Evolutionary conservation across 306 rosid species (phyloP).

Genomic region (Prosopis cineraria): DNA sequence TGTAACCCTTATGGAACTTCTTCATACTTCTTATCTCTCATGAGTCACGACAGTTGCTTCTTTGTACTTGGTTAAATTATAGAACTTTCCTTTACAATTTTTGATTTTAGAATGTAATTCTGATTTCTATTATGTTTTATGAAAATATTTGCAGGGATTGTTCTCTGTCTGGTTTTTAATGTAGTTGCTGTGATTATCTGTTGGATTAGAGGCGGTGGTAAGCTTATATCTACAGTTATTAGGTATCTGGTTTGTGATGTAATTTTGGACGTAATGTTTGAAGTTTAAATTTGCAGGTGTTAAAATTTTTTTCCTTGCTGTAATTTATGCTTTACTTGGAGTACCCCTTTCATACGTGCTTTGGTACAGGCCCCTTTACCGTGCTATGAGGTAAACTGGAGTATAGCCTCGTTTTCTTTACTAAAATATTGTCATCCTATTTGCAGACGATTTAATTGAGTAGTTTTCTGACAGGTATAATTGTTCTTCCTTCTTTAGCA

Average conservation of each 20-base stretch:
- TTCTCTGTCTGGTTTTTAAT: conserved; percentile 85
- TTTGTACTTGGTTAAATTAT: not conserved
- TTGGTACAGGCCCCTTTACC: conserved; percentile 97
- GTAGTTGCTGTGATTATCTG: conserved; percentile 75
- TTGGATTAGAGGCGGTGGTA: conserved; percentile 96
- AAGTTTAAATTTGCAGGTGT: conserved; percentile 64
- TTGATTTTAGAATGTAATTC: conserved; percentile 8
- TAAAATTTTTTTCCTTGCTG: conserved; percentile 91
- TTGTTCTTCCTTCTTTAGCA: conserved; percentile 12
- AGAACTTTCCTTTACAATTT: not conserved
- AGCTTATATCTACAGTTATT: conserved; percentile 22
- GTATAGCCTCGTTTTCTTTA: conserved; percentile 11
- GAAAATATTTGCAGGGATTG: conserved; percentile 68
- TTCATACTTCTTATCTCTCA: not conserved
- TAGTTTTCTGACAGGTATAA: not conserved
- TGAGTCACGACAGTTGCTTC: not conserved
- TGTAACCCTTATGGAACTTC: not conserved
- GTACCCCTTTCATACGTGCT: conserved; percentile 88
- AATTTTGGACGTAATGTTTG: conserved; percentile 34
- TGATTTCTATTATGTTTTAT: not conserved
- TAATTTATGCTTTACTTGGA: conserved; percentile 89
- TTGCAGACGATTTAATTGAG: conserved; percentile 7
- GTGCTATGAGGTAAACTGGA: conserved; percentile 81
- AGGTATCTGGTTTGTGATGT: conserved; percentile 23
- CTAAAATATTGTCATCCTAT: not conserved